phyloP scores from a whole-genome alignment of 2,329 filamentous ascomycete genomes.

The Penicillium hordei region DNA sequence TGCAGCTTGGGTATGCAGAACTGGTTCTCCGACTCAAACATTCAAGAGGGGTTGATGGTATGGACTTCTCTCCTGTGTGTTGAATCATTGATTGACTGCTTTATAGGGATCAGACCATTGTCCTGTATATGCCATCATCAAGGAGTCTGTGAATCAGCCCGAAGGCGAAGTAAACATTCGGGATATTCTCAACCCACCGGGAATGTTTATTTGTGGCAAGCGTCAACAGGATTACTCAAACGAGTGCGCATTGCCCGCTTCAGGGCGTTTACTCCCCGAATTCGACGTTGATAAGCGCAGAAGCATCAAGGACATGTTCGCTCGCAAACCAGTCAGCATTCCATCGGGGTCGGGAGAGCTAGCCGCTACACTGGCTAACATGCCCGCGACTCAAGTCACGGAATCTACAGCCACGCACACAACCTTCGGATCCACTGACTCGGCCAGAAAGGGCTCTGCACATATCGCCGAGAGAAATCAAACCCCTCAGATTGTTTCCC shows the following conservation, averaged over 20 bases:
- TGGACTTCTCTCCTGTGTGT: slow-evolving; percentile 4
- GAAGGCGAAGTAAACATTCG: slow-evolving; percentile 55
- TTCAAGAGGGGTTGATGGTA: slow-evolving; percentile 84
- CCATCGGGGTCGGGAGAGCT: slow-evolving; percentile 15
- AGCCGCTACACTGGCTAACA: background rate
- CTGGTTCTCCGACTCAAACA: slow-evolving; percentile 80
- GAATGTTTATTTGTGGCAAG: slow-evolving; percentile 67
- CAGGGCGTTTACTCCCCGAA: slow-evolving; percentile 80
- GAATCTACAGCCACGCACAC: background rate
- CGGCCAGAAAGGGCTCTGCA: background rate
- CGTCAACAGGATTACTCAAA: slow-evolving; percentile 65
- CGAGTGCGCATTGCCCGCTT: slow-evolving; percentile 68
- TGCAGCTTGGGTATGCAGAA: slow-evolving; percentile 74
- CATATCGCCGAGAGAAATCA: background rate
- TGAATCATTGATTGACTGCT: slow-evolving; percentile 17
- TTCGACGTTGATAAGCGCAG: slow-evolving; percentile 69
- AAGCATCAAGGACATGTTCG: slow-evolving; percentile 93
- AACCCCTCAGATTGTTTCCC: slow-evolving; percentile 20
- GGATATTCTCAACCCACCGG: slow-evolving; percentile 76
- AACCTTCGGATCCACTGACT: background rate
- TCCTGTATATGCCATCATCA: slow-evolving; percentile 77
- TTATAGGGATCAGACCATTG: slow-evolving; percentile 85
- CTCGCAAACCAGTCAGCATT: slow-evolving; percentile 51
- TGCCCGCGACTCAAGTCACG: background rate
- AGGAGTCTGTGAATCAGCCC: slow-evolving; percentile 58